Evolutionary conservation across 371 early-diverging fungal species (phyloP), one percentile per base, ranked within the genome.

Genomic region (Chytridiales sp.): DNA sequence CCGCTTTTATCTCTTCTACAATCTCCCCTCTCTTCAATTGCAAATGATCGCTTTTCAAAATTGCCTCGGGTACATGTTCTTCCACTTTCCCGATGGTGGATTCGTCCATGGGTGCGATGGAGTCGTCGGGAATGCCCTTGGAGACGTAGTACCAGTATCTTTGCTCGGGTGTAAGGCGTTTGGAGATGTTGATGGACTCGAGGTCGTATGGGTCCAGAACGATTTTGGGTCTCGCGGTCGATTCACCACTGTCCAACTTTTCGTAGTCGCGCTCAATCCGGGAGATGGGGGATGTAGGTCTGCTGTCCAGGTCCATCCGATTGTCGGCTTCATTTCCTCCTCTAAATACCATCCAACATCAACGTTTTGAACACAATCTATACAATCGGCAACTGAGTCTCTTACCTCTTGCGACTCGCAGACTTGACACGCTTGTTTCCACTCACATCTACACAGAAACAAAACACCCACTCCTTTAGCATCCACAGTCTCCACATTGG

Each of bases 71-170:
- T 11, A 73, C 52, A 43, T 62, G 59, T 5, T 42, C 11, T 21
- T 67, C 49, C 4, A 76, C 49, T 9, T 48, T 59, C 0, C 39
- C 22, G 1, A 78, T 26, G 3, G 53, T 62, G 5, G 2, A 3
- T 2, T 38, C 43, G 0, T 76, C 71, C 40, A 81, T 65, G 17
- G 64, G 61, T 4, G 75, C 67, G 11, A 80, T 61, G 5, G 69
- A 66, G 19, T 67, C 60, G 11, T 56, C 61, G n/a, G 73, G 68
- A 8, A 81, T 65, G 2, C 73, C 75, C 46, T 59, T 52, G 17
- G 64, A 36, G 11, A 81, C 76, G 50, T 81, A 81, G 49, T 66
- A 74, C 70, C 70, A 75, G 55, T 81, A 81, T 17, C 82, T 47
- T 41, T 77, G 75, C 52, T 74, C 69, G 3, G 81, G 74, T 13